Evolutionary conservation across 1,139 yeast species (phyloP), one percentile per base, ranked within the genome.

Genomic region (Kodamaea plutei): DNA sequence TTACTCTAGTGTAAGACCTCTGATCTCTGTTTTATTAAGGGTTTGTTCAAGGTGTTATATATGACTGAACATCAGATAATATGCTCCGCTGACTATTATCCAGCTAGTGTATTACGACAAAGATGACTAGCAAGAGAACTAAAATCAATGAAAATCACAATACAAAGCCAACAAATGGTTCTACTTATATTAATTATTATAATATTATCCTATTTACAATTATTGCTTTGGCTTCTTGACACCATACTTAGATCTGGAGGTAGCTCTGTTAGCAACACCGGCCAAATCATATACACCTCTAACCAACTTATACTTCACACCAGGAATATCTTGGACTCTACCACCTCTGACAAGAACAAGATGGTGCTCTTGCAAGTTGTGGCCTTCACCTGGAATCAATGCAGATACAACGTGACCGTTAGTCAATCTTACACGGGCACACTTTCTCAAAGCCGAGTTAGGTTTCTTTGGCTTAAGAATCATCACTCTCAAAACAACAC

Each of bases 351-450:
- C 95, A 35, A 81, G 76, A 2, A 93, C 97, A 34, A 91, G 94
- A 52, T 94, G 87, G 63, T 93, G 99, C 61, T 93, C 99, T 64
- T 91, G 97, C 25, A 94, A 91, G 52, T 91, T 91, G 60, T 93
- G 98, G 15, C 99, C 98, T 54, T 91, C 97, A 35, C 99, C 99
- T 8, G 97, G 96, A 38, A 93, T 91, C 56, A 89, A 88, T 3
- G 96, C 96, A 31, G 94, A 81, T 12, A 91, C 75, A 31, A 84
- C 81, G 45, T 80, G 82, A 20, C 98, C 98, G 50, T 85, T 91
- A 12, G 95, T 77, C 40, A 93, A 71, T 58, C 96, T 75, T 17
- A 93, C 98, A 67, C 97, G 82, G 45, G 95, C 88, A 34, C 95
- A 95, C 59, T 93, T 93, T 63, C 99, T 76, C 61, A 88, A 91